Evolutionary conservation across 257 asterid species (phyloP).

Genomic region (Lithospermum erythrorhizon): DNA sequence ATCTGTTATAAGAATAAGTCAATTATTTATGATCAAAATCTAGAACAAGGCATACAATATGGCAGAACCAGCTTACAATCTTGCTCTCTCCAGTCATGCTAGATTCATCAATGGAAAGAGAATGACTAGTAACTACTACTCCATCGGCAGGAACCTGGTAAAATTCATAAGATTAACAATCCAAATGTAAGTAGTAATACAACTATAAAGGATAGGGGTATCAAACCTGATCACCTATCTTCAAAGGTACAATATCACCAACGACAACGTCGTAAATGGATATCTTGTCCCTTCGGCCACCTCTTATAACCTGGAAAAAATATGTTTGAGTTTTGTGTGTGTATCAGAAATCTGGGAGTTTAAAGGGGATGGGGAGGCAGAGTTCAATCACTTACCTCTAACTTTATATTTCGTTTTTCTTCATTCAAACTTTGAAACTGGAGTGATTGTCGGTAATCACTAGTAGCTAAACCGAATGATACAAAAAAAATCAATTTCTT

Average conservation of each 20-base stretch:
- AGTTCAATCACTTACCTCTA: slow-evolving; percentile 44
- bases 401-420: slow-evolving; percentile 78
- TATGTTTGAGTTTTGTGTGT: slow-evolving; percentile 1
- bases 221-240: slow-evolving; percentile 88
- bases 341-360: slow-evolving; percentile 1
- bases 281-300: slow-evolving; percentile 74
- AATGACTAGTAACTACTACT: slow-evolving; percentile 65
- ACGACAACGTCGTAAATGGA: slow-evolving; percentile 91
- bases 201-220: slow-evolving; percentile 1
- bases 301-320: slow-evolving; percentile 60
- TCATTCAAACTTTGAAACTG: slow-evolving; percentile 85
- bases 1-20: slow-evolving; percentile 28
- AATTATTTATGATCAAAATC: not conserved
- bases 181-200: slow-evolving; percentile 3
- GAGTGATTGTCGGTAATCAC: slow-evolving; percentile 90
- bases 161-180: slow-evolving; percentile 12
- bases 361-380: slow-evolving; percentile 5
- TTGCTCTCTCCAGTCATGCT: slow-evolving; percentile 99
- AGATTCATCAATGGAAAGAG: slow-evolving; percentile 91
- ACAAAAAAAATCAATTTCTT: slow-evolving; percentile 1
- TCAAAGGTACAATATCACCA: slow-evolving; percentile 84
- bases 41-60: slow-evolving; percentile 14
- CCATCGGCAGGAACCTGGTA: slow-evolving; percentile 93
- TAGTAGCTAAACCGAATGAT: slow-evolving; percentile 46
- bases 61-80: slow-evolving; percentile 61